phyloP scores from a whole-genome alignment of 371 early-diverging fungal species.

The Rhizopus sp. region DNA sequence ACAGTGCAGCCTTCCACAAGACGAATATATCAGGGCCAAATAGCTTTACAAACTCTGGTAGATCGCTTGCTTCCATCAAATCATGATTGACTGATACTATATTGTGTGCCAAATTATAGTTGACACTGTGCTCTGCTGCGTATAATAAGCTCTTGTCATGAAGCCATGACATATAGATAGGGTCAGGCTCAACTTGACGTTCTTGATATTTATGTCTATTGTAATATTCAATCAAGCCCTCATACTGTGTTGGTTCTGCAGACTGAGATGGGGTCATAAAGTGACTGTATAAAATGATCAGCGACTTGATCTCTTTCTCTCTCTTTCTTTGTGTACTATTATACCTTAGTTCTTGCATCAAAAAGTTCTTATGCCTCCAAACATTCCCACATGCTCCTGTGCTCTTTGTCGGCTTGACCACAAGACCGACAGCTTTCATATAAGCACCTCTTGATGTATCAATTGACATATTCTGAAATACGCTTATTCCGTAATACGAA shows the following conservation, averaged over 20 bases:
- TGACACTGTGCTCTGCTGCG: constrained; percentile 10
- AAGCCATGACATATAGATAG: neutral
- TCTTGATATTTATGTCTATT: constrained; percentile 7
- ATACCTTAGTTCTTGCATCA: constrained; percentile 32
- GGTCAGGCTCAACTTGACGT: neutral
- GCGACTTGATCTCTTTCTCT: neutral
- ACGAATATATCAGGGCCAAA: constrained; percentile 58
- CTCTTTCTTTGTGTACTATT: neutral
- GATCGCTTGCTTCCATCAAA: constrained; percentile 29
- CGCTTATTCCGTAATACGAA: constrained; percentile 49
- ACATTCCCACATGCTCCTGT: constrained; percentile 52
- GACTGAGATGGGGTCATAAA: constrained; percentile 12
- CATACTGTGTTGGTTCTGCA: constrained; percentile 4
- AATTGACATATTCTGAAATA: constrained; percentile 46
- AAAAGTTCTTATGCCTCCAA: constrained; percentile 51
- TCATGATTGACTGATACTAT: neutral
- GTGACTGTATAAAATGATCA: constrained; percentile 1
- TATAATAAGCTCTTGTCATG: neutral
- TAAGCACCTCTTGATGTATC: constrained; percentile 50
- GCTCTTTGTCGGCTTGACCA: constrained; percentile 48
- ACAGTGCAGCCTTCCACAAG: constrained; percentile 61
- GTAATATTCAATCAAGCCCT: constrained; percentile 13
- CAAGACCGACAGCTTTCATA: constrained; percentile 59
- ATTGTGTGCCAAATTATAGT: constrained; percentile 11
- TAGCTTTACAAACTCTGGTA: constrained; percentile 36